Conservation (phyloP, 2,329 filamentous ascomycete genomes). For the Talaromyces sp. region DNA sequence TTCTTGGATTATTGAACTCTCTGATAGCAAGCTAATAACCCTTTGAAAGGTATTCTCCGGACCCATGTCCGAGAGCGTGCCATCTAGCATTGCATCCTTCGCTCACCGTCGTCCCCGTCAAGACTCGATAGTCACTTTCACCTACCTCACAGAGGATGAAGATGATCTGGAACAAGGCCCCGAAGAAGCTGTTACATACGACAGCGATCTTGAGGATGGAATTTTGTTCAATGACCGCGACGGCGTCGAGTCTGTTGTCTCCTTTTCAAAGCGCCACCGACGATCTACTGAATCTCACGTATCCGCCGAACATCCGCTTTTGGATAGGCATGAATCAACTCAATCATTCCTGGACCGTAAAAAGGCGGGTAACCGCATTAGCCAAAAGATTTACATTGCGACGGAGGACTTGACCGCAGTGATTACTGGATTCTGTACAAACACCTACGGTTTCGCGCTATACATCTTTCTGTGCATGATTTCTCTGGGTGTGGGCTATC, state of each 20-base stretch:
- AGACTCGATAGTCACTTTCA: slow-evolving; percentile 83
- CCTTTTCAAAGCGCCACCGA: slow-evolving; percentile 23
- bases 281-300: slow-evolving; percentile 36
- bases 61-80: slow-evolving; percentile 92
- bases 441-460: slow-evolving; percentile 60
- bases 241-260: slow-evolving; percentile 28
- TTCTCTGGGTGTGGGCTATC: slow-evolving; percentile 74
- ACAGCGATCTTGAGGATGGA: slow-evolving; percentile 44
- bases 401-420: slow-evolving; percentile 94
- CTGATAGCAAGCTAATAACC: slow-evolving; percentile 1
- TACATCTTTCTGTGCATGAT: slow-evolving; percentile 69
- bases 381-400: slow-evolving; percentile 87
- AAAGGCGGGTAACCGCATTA: slow-evolving; percentile 61
- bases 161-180: slow-evolving; percentile 53
- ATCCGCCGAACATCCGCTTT: slow-evolving; percentile 57
- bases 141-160: slow-evolving; percentile 75
- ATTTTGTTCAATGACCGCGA: slow-evolving; percentile 41
- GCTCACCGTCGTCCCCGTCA: slow-evolving; percentile 75
- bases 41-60: slow-evolving; percentile 70
- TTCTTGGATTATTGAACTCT: slow-evolving; percentile 2
- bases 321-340: slow-evolving; percentile 68
- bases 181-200: slow-evolving; percentile 46
- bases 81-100: slow-evolving; percentile 88
- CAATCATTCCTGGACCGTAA: slow-evolving; percentile 64
- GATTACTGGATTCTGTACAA: slow-evolving; percentile 85